Evolutionary conservation across 179 eudicot species (phyloP).

Genomic region (Silene noctiflora): DNA sequence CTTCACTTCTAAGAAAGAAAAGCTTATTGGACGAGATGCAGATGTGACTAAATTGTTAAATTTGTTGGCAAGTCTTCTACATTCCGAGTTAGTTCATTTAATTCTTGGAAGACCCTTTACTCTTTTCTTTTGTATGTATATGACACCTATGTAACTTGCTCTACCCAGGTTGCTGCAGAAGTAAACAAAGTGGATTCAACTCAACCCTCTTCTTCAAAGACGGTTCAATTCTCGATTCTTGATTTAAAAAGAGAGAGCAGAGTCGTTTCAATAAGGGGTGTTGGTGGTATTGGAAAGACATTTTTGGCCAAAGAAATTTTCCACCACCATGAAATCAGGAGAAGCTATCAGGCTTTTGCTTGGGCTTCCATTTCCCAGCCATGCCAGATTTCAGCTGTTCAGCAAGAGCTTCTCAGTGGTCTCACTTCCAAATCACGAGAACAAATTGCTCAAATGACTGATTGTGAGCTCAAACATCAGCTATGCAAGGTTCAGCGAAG

Average conservation of each 20-base stretch:
- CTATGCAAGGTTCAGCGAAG: constrained; percentile 20
- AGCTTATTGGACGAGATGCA: constrained; percentile 33
- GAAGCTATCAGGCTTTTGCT: constrained; percentile 24
- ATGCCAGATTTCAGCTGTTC: constrained; percentile 20
- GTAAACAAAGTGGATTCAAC: not conserved
- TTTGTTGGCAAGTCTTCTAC: constrained; percentile 10
- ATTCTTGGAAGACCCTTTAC: too few relatives aligned
- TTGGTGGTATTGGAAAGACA: constrained; percentile 29
- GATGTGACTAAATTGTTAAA: constrained; percentile 22
- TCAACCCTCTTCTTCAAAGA: constrained; percentile 8
- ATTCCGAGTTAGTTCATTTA: not conserved
- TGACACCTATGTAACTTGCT: not conserved
- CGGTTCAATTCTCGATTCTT: not conserved
- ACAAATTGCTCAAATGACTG: constrained; percentile 21
- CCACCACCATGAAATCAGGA: constrained; percentile 14
- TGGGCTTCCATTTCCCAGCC: constrained; percentile 33
- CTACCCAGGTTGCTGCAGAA: not conserved
- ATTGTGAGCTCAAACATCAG: constrained; percentile 21
- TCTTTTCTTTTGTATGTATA: not conserved
- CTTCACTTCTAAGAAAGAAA: constrained; percentile 27
- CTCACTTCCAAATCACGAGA: constrained; percentile 19
- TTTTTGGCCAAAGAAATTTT: constrained; percentile 28
- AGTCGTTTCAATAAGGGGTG: constrained; percentile 28
- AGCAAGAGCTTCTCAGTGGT: constrained; percentile 19
- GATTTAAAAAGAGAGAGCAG: not conserved